Evolutionary conservation across 805 yeast species (phyloP), one percentile per base, ranked within the genome.

Genomic region (Pichia rugopelliculosa): DNA sequence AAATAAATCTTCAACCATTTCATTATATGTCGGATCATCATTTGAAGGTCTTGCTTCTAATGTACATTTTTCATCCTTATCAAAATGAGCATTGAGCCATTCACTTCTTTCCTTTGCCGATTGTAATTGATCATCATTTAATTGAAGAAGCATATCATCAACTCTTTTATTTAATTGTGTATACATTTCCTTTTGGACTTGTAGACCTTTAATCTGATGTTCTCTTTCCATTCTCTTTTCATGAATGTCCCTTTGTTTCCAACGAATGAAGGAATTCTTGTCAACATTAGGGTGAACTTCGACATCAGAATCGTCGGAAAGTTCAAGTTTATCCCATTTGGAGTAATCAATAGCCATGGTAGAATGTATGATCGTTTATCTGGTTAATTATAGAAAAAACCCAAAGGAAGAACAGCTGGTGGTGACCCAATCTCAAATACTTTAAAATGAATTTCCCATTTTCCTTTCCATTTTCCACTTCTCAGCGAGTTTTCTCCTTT

Each of bases 281-380:
- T 93, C 99, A 27, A 93, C 99, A 61, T 93, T 93, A 50, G 98
- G 99, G 63, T 93, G 99, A 15, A 91, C 98, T 60, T 93, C 99
- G 42, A 93, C 73, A 59, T 93, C 99, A 9, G 96, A 88, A 66
- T 93, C 99, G 64, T 93, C 99, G 20, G 96, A 87, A 36, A 93
- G 71, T 65, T 93, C 99, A 50, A 93, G 79, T 63, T 88, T 87
- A 67, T 93, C 99, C 98, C 99, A 93, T 64, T 91, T 93, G 11
- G 96, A 88, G 68, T 93, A 93, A 65, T 93, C 99, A 55, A 93
- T 81, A 45, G 66, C 60, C 66, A 59, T 64, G 4, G 33, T 7
- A n/a, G n/a, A n/a, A n/a, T n/a, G n/a, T n/a, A n/a, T n/a, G n/a
- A n/a, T n/a, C n/a, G n/a, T n/a, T n/a, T n/a, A n/a, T n/a, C n/a